phyloP scores from a whole-genome alignment of 768 basidiomycete genomes.

The Phlebiopsis gigantea region DNA sequence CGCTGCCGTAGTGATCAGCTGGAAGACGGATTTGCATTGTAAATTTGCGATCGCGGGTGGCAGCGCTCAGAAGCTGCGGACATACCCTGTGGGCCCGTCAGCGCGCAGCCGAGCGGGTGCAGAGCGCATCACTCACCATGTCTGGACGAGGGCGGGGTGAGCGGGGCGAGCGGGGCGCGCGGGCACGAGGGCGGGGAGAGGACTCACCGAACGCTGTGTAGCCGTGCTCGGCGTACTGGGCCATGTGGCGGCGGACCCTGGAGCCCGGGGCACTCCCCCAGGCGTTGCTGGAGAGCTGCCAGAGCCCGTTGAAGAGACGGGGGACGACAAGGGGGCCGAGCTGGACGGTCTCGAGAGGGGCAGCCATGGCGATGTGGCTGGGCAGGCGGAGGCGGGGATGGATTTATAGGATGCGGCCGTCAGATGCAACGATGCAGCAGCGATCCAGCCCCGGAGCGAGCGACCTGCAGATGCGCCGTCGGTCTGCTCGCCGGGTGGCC shows the following conservation, averaged over 20 bases:
- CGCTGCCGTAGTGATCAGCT: slow-evolving; percentile 87
- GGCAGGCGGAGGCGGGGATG: background rate
- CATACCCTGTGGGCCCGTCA: slow-evolving; percentile 4
- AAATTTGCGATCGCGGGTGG: background rate
- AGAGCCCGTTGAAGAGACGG: slow-evolving; percentile 38
- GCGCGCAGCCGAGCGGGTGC: background rate
- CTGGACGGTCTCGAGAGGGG: slow-evolving; percentile 17
- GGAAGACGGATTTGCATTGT: background rate
- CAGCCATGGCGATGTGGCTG: background rate
- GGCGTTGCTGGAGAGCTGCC: slow-evolving; percentile 83
- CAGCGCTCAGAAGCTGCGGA: background rate
- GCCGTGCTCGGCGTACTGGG: slow-evolving; percentile 52
- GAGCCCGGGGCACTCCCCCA: slow-evolving; percentile 73
- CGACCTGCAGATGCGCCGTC: too few relatives aligned
- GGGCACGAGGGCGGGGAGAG: background rate
- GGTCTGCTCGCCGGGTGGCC: too few relatives aligned
- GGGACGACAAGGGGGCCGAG: slow-evolving; percentile 21
- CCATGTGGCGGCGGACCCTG: slow-evolving; percentile 66
- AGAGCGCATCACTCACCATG: slow-evolving; percentile 43
- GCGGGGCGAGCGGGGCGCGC: background rate
- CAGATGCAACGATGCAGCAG: background rate
- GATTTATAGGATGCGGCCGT: slow-evolving; percentile 1
- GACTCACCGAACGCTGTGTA: slow-evolving; percentile 58
- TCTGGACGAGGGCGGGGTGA: slow-evolving; percentile 30
- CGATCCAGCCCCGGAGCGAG: too few relatives aligned